Percentiles rank a stretch among this genome's conserved stretches.
Evolutionary conservation across 805 yeast genomes (phyloP).

Genomic region (Diddensiella santjacobensis): DNA sequence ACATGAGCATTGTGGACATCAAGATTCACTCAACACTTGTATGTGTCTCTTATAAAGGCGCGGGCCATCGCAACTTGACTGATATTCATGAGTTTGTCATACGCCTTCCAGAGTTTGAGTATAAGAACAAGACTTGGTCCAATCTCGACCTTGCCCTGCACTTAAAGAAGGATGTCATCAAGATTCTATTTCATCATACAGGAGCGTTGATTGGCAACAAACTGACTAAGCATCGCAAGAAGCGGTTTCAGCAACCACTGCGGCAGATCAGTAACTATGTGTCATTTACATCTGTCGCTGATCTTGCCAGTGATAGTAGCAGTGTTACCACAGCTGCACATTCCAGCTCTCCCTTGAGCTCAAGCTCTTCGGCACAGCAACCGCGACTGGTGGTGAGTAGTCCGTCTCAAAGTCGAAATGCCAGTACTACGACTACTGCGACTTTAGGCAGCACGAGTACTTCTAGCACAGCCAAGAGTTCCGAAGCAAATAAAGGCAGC

Average conservation of each 20-base stretch:
- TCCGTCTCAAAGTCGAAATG: not conserved
- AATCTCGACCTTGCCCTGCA: constrained; percentile 60
- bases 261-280: constrained; percentile 36
- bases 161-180: constrained; percentile 51
- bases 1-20: constrained; percentile 62
- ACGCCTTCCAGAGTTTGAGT: constrained; percentile 56
- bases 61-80: constrained; percentile 61
- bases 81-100: constrained; percentile 74
- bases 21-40: constrained; percentile 49
- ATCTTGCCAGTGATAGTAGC: constrained; percentile 17
- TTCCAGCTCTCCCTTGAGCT: not conserved
- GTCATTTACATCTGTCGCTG: constrained; percentile 31
- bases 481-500: not conserved
- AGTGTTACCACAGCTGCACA: not conserved
- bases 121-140: constrained; percentile 67
- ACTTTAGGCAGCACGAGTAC: not conserved
- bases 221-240: constrained; percentile 40
- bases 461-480: not conserved
- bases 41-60: constrained; percentile 72
- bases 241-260: constrained; percentile 22
- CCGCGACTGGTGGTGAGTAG: not conserved
- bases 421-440: not conserved
- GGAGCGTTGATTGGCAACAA: constrained; percentile 81
- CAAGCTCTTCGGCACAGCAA: not conserved
- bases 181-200: constrained; percentile 43